Percentiles rank a stretch among this genome's conserved stretches.
Conservation (phyloP, 2,329 filamentous ascomycete species). For the Colletotrichum eremochloae region DNA sequence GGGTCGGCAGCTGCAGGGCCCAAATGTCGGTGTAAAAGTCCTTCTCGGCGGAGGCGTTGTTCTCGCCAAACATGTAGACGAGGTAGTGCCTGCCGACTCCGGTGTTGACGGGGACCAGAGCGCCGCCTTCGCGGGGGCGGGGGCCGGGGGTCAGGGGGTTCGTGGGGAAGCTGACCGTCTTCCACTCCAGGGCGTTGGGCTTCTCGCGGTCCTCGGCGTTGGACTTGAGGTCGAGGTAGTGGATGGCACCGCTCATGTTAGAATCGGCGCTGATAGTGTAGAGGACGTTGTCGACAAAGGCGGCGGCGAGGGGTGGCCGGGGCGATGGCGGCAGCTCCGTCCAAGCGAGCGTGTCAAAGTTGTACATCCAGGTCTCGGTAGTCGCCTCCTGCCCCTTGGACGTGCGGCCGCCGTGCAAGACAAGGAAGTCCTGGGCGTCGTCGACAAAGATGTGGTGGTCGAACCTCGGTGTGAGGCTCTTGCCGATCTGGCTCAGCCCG, state of each 20-base stretch:
- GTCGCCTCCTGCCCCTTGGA: slow-evolving; percentile 52
- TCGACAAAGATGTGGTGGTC: slow-evolving; percentile 55
- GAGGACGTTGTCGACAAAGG: slow-evolving; percentile 59
- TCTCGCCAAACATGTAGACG: slow-evolving; percentile 61
- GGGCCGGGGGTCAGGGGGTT: slow-evolving; percentile 57
- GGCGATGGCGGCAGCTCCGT: slow-evolving; percentile 61
- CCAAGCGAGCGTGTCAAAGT: slow-evolving; percentile 63
- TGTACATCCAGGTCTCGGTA: slow-evolving; percentile 65
- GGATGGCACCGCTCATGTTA: slow-evolving; percentile 51
- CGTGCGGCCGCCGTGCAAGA: slow-evolving; percentile 62
- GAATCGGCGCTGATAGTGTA: slow-evolving; percentile 60
- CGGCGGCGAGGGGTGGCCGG: slow-evolving; percentile 54
- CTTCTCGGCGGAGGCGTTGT: slow-evolving; percentile 45
- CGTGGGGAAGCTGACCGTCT: slow-evolving; percentile 52
- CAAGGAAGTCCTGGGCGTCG: slow-evolving; percentile 61
- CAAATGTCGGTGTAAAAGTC: slow-evolving; percentile 60
- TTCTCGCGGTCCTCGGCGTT: slow-evolving; percentile 49
- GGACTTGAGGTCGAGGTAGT: slow-evolving; percentile 52
- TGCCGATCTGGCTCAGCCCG: slow-evolving; percentile 50
- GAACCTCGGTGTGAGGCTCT: slow-evolving; percentile 48
- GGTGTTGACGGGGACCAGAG: slow-evolving; percentile 61
- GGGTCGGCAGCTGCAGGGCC: slow-evolving; percentile 65
- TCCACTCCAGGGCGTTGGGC: slow-evolving; percentile 52
- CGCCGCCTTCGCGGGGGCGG: slow-evolving; percentile 56
- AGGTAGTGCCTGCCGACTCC: slow-evolving; percentile 67